Evolutionary conservation across 768 basidiomycete genomes (phyloP).

Genomic region (Lenzites betulinus): DNA sequence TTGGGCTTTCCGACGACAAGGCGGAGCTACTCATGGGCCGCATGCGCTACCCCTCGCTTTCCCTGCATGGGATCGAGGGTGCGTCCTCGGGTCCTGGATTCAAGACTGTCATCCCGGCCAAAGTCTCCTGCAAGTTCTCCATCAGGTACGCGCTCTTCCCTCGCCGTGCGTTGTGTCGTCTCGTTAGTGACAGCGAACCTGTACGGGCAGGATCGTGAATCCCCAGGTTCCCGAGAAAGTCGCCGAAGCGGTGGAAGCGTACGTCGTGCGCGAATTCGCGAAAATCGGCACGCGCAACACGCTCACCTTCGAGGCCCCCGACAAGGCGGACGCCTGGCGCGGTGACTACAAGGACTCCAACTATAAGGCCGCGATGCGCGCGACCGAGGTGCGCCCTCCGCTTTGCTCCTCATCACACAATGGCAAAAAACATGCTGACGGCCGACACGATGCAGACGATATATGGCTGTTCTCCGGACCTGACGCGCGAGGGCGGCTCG

Average conservation of each 20-base stretch:
- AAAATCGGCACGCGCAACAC: slow-evolving; percentile 86
- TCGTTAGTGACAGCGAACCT: no score
- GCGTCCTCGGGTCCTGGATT: slow-evolving; percentile 83
- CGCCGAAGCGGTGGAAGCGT: slow-evolving; percentile 66
- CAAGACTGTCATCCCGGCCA: slow-evolving; percentile 96
- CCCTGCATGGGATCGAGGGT: slow-evolving; percentile 94
- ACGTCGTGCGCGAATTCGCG: slow-evolving; percentile 77
- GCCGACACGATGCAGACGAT: slow-evolving; percentile 38
- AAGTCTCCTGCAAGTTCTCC: slow-evolving; percentile 89
- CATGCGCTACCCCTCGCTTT: slow-evolving; percentile 88
- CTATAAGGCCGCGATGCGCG: slow-evolving; percentile 83
- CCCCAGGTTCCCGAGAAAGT: slow-evolving; percentile 81
- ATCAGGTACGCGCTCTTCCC: slow-evolving; percentile 50
- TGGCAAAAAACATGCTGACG: not conserved
- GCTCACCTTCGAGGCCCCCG: slow-evolving; percentile 66
- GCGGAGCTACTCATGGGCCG: slow-evolving; percentile 84
- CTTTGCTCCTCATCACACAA: not conserved
- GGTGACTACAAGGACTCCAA: slow-evolving; percentile 88
- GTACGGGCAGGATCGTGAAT: slow-evolving; percentile 57
- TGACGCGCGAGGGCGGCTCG: slow-evolving; percentile 89
- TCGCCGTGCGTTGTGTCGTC: no score
- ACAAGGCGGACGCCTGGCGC: slow-evolving; percentile 91
- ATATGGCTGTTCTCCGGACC: slow-evolving; percentile 75
- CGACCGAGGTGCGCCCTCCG: slow-evolving; percentile 59
- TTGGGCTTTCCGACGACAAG: slow-evolving; percentile 78